Evolutionary conservation across 1,284 basidiomycete genomes (phyloP).

Genomic region (Leccinum ponderosum): DNA sequence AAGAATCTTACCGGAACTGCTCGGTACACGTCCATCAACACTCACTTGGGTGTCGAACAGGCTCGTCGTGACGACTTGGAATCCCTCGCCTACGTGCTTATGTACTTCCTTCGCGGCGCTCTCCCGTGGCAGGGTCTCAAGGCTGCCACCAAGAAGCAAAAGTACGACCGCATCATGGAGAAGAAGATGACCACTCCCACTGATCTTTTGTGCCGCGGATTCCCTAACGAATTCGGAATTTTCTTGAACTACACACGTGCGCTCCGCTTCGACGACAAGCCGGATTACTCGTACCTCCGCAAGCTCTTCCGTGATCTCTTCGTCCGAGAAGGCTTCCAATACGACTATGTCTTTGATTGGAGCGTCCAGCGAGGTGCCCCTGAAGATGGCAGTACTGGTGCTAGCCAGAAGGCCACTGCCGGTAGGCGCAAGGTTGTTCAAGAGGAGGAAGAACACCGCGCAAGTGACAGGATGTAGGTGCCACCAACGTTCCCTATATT

Average conservation of each 20-base stretch:
- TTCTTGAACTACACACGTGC: slow-evolving; percentile 60
- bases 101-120: slow-evolving; percentile 97
- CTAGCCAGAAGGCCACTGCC: slow-evolving; percentile 57
- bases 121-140: slow-evolving; percentile 98
- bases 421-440: slow-evolving; percentile 74
- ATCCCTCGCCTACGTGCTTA: slow-evolving; percentile 94
- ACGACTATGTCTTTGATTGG: slow-evolving; percentile 99
- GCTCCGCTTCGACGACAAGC: slow-evolving; percentile 97
- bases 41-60: slow-evolving; percentile 96
- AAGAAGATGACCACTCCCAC: slow-evolving; percentile 99
- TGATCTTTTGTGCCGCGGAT: slow-evolving; percentile 92
- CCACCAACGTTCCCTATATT: slow-evolving; percentile 30
- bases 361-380: slow-evolving; percentile 80
- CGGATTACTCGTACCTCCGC: slow-evolving; percentile 96
- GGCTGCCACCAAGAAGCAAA: slow-evolving; percentile 99
- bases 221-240: slow-evolving; percentile 97
- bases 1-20: slow-evolving; percentile 99
- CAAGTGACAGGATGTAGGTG: slow-evolving; percentile 77
- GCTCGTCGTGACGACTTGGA: slow-evolving; percentile 95
- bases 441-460: slow-evolving; percentile 76
- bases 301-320: slow-evolving; percentile 98
- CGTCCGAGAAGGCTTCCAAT: slow-evolving; percentile 95
- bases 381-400: slow-evolving; percentile 60
- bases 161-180: slow-evolving; percentile 99
- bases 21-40: slow-evolving; percentile 99